phyloP scores from a whole-genome alignment of 2,329 filamentous ascomycete genomes.

The Colletotrichum liaoningense region DNA sequence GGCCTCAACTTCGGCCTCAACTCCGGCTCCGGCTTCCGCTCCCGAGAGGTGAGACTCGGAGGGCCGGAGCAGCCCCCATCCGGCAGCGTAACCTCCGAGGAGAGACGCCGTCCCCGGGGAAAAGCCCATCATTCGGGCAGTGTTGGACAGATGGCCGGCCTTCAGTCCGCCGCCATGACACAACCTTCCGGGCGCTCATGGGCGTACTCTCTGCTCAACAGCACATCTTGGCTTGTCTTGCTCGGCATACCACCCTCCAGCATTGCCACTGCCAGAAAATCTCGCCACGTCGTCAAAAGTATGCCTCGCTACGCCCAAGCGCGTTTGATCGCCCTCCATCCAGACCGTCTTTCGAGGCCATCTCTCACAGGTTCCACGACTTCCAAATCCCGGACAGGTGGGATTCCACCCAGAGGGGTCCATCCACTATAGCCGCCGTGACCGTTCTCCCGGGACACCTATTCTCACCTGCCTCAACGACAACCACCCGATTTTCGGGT shows the following conservation, averaged over 20 bases:
- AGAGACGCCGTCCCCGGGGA: no score
- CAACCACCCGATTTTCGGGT: constrained; percentile 8
- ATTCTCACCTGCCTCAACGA: background rate
- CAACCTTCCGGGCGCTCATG: background rate
- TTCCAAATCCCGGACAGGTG: background rate
- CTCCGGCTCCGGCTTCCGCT: background rate
- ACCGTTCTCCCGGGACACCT: constrained; percentile 2
- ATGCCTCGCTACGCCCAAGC: constrained; percentile 22
- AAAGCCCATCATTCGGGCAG: no score
- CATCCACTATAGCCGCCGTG: constrained; percentile 18
- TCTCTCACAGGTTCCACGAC: background rate
- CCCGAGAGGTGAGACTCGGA: no score
- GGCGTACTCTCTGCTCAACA: no score
- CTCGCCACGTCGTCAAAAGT: constrained; percentile 8
- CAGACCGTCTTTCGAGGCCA: constrained; percentile 7
- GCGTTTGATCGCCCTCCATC: background rate
- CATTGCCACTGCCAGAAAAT: background rate
- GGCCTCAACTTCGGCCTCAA: background rate
- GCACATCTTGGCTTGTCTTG: no score
- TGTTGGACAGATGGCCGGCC: no score
- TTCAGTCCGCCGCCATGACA: background rate
- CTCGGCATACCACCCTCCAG: background rate
- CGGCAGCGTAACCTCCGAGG: no score
- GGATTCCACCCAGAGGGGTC: background rate
- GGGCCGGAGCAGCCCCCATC: no score